These are phyloP conservation scores for Xylariaceae sp. DNA, from an alignment of 2,329 filamentous ascomycete genomes.

Conservation along the genomic window DNA sequence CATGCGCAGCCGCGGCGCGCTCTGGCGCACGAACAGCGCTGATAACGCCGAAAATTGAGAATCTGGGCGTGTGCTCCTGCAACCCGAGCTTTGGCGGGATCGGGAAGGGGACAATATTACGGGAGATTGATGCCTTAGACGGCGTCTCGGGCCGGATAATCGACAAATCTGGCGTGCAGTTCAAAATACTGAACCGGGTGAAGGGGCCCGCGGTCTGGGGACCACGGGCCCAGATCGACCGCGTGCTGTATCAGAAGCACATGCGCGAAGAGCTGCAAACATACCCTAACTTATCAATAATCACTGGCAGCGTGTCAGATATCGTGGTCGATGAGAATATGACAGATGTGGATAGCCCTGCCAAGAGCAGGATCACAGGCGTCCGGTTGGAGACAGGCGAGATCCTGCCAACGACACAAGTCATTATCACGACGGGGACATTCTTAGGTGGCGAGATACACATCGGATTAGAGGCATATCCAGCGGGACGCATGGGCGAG, in stretches of 20 bases:
- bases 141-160: constrained; percentile 87
- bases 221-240: constrained; percentile 93
- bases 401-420: constrained; percentile 76
- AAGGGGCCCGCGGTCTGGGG: constrained; percentile 98
- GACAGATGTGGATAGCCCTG: constrained; percentile 49
- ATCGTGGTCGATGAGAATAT: constrained; percentile 73
- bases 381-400: constrained; percentile 88
- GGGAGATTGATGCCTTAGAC: constrained; percentile 94
- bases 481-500: constrained; percentile 91
- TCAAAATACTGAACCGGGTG: constrained; percentile 82
- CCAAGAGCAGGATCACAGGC: constrained; percentile 77
- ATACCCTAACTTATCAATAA: constrained; percentile 79
- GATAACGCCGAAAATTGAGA: constrained; percentile 71
- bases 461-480: constrained; percentile 83
- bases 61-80: constrained; percentile 36
- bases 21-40: constrained; percentile 87
- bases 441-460: constrained; percentile 97
- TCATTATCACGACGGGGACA: constrained; percentile 95
- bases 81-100: constrained; percentile 83
- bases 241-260: constrained; percentile 83
- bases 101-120: constrained; percentile 93
- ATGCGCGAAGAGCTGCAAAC: constrained; percentile 85
- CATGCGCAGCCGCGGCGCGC: constrained; percentile 87
- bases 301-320: constrained; percentile 89
- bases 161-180: constrained; percentile 94